Conservation (phyloP, 75 land plant genomes). For the Picea glauca region DNA sequence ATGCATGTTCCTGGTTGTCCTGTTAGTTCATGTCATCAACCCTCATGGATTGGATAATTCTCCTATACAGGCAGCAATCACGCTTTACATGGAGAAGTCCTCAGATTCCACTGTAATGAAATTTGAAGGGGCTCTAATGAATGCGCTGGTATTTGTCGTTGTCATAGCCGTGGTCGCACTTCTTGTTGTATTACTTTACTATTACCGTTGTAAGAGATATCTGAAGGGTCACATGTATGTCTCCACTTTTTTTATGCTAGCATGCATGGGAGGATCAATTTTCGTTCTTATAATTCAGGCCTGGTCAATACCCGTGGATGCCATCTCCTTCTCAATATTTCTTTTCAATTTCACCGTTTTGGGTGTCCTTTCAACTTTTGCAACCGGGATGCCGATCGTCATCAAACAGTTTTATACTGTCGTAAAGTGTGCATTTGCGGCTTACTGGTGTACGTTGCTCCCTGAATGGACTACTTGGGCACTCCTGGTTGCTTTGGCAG, state of each 20-base stretch:
- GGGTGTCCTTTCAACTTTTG: constrained; percentile 47
- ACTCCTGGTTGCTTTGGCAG: constrained; percentile 65
- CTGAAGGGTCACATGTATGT: constrained; percentile 57
- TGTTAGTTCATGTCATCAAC: constrained; percentile 53
- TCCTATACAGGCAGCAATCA: neutral
- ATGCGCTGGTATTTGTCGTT: constrained; percentile 65
- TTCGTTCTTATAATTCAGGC: constrained; percentile 42
- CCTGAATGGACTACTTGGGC: constrained; percentile 90
- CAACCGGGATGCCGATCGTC: constrained; percentile 46
- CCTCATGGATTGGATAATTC: neutral
- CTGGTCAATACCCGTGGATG: constrained; percentile 45
- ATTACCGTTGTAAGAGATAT: constrained; percentile 63
- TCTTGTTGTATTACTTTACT: constrained; percentile 66
- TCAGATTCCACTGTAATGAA: constrained; percentile 57
- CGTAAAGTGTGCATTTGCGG: constrained; percentile 46
- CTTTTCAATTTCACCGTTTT: constrained; percentile 62
- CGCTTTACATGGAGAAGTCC: constrained; percentile 19
- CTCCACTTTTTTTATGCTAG: constrained; percentile 54
- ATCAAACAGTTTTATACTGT: constrained; percentile 65
- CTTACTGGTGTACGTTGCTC: constrained; percentile 64
- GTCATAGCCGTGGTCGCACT: constrained; percentile 57
- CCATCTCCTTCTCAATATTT: constrained; percentile 35
- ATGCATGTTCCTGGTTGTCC: constrained; percentile 71
- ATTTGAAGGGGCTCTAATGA: constrained; percentile 69
- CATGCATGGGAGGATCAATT: constrained; percentile 58